Percentiles rank a stretch among this genome's conserved stretches.
phyloP scores from a whole-genome alignment of 2,329 filamentous ascomycete species.

The Dactylella cylindrospora region DNA sequence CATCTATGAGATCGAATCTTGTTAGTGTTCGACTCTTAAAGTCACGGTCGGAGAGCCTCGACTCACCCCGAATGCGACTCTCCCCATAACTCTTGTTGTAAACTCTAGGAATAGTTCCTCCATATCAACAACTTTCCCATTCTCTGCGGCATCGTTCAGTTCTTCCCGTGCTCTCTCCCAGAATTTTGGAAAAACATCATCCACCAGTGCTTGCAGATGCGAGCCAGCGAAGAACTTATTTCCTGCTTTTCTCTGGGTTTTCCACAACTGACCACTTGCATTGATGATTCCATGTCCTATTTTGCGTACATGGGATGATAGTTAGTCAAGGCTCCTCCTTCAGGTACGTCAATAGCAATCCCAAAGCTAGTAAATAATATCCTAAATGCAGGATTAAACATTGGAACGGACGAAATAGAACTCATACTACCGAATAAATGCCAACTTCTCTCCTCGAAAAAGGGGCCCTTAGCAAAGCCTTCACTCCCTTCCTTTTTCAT shows the following conservation, averaged over 20 bases:
- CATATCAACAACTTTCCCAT: conserved; percentile 56
- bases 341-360: too few species aligned
- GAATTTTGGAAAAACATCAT: conserved; percentile 61
- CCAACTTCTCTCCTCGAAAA: conserved; percentile 63
- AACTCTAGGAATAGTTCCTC: conserved; percentile 65
- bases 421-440: conserved; percentile 61
- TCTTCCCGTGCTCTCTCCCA: conserved; percentile 54
- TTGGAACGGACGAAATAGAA: conserved; percentile 28
- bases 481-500: conserved; percentile 60
- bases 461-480: conserved; percentile 63
- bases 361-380: too few species aligned
- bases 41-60: too few species aligned
- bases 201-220: conserved; percentile 62
- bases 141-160: conserved; percentile 51
- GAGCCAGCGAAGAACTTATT: conserved; percentile 60
- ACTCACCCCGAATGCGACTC: conserved; percentile 64
- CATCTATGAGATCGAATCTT: conserved; percentile 55
- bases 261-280: conserved; percentile 65
- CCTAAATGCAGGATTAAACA: too few species aligned
- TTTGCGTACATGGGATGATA: neutral
- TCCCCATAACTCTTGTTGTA: conserved; percentile 67
- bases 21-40: too few species aligned
- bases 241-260: conserved; percentile 64
- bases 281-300: conserved; percentile 67
- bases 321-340: neutral